Evolutionary conservation across 148 eudicot genomes (phyloP), one percentile per base, ranked within the genome.

Genomic region (Hydrangea macrophylla): DNA sequence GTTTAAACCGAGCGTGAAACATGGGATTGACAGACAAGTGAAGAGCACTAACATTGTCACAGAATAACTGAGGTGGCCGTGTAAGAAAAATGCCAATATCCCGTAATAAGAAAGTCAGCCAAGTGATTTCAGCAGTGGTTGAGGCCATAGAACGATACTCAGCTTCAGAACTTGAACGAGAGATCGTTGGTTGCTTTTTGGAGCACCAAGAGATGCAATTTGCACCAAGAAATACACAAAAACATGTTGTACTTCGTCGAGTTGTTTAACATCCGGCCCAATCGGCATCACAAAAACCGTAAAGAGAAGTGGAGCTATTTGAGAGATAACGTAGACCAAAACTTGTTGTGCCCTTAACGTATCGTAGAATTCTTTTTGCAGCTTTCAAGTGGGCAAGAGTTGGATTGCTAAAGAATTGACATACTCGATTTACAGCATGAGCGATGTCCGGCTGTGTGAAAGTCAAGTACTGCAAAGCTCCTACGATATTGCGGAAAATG

Each of bases 11-110:
- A 57, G 61, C 36, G 20, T 27, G 61, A 17, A 57, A 57, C 60
- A 57, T 54, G 27, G 28, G 5, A 54, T 23, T 54, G 8, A 54
- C 27, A 1, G 58, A 54, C 10, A 23, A 23, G 22, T 54, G 58
- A 2, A 54, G 28, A 54, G 58, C 58, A 54, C 58, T 22, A 35
- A 35, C 39, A 35, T 55, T 55, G 31, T 55, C 30, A 55, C 59
- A 55, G 12, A 55, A 55, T 26, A 57, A 57, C 20, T 2, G n/a
- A 30, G 61, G 36, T 9, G 31, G 59, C 11, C 31, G 31, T 5
- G 31, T 1, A 55, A 55, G 59, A 24, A 13, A 27, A 6, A 55
- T 13, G 1, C 59, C 31, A 55, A 55, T 24, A 27, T 55, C 55
- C 1, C 24, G 55, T 5, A 51, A 51, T 51, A 51, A 51, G 55